Evolutionary conservation across 306 rosid species (phyloP).

Genomic region (Lagenaria siceraria): DNA sequence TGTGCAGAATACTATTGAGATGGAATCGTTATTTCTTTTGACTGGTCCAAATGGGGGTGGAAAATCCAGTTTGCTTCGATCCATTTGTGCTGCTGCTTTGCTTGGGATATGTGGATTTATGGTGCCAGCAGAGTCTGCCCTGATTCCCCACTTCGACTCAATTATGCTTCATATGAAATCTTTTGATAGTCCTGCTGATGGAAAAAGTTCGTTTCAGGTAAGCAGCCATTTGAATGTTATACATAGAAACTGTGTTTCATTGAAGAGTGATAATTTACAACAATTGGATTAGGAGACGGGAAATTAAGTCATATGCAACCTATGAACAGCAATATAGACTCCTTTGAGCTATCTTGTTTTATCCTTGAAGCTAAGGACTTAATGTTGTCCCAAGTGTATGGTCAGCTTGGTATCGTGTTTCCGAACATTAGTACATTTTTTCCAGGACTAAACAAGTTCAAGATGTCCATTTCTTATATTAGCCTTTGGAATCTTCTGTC

Average conservation of each 20-base stretch:
- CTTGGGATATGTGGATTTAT: constrained; percentile 92
- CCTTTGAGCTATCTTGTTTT: not conserved
- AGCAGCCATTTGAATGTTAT: not conserved
- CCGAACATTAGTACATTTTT: not conserved
- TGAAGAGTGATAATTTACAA: not conserved
- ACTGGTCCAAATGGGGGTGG: constrained; percentile 99
- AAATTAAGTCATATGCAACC: not conserved
- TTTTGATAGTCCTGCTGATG: constrained; percentile 95
- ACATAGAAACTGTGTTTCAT: not conserved
- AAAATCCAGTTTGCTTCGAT: constrained; percentile 86
- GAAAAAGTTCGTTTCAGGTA: constrained; percentile 96
- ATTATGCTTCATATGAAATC: constrained; percentile 95
- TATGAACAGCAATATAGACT: not conserved
- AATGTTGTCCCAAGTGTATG: not conserved
- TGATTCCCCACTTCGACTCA: constrained; percentile 72
- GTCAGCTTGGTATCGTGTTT: not conserved
- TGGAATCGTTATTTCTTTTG: constrained; percentile 80
- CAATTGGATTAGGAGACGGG: not conserved
- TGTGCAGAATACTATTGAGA: constrained; percentile 71
- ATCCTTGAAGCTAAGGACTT: not conserved
- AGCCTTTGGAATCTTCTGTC: not conserved
- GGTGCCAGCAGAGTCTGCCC: constrained; percentile 83
- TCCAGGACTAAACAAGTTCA: not conserved
- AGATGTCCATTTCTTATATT: not conserved
- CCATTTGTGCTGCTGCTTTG: constrained; percentile 81